Conservation (phyloP, 805 yeast genomes). For the Saccharomycopsis sp. region DNA sequence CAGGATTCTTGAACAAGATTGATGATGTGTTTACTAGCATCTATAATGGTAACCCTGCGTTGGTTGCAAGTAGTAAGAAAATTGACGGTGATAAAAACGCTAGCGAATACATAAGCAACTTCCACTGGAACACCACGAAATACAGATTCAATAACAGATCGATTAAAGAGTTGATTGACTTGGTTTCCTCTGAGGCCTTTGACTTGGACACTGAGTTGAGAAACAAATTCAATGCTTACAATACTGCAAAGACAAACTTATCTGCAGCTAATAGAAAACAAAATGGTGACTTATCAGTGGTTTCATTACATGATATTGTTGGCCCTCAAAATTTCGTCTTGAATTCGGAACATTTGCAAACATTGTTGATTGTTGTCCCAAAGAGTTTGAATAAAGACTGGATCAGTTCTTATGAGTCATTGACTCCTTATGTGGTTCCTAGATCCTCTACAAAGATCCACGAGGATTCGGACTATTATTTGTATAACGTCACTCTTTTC, state of each 20-base stretch:
- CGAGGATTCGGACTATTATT: slow-evolving; percentile 63
- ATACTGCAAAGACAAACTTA: slow-evolving; percentile 74
- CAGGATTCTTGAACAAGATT: slow-evolving; percentile 61
- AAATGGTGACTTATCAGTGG: slow-evolving; percentile 87
- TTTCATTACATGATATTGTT: slow-evolving; percentile 85
- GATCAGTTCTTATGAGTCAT: slow-evolving; percentile 63
- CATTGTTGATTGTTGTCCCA: slow-evolving; percentile 88
- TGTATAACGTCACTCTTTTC: slow-evolving; percentile 79
- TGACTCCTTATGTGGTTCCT: slow-evolving; percentile 82
- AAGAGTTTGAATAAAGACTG: slow-evolving; percentile 54
- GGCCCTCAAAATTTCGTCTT: slow-evolving; percentile 76
- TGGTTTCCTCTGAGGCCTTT: slow-evolving; percentile 69
- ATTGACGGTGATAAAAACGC: slow-evolving; percentile 46
- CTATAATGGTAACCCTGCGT: slow-evolving; percentile 35
- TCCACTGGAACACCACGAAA: slow-evolving; percentile 84
- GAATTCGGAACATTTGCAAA: slow-evolving; percentile 78
- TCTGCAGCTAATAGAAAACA: slow-evolving; percentile 88
- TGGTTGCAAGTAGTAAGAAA: slow-evolving; percentile 42
- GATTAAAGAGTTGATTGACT: slow-evolving; percentile 63
- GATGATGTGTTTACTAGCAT: slow-evolving; percentile 62
- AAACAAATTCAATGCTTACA: slow-evolving; percentile 66
- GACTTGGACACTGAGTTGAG: slow-evolving; percentile 83
- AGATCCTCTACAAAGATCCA: slow-evolving; percentile 71
- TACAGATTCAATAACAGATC: slow-evolving; percentile 74
- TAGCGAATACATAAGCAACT: slow-evolving; percentile 61